phyloP scores from a whole-genome alignment of 2,329 filamentous ascomycete species.

The Colletotrichum lini region DNA sequence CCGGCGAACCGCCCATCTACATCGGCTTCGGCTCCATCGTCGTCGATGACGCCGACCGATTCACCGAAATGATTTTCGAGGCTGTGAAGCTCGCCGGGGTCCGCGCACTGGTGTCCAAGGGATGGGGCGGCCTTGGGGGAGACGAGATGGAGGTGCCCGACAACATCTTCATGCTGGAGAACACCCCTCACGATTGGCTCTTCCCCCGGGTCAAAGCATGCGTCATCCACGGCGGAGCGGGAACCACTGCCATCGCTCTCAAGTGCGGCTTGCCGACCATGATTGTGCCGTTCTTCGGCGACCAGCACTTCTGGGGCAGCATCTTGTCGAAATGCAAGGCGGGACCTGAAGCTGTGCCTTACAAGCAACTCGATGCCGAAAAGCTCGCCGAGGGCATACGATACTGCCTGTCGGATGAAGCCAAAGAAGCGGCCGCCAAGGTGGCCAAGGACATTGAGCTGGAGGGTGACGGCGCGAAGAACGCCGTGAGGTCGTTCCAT shows the following conservation, averaged over 20 bases:
- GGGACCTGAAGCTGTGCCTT: slow-evolving; percentile 77
- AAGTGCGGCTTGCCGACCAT: slow-evolving; percentile 81
- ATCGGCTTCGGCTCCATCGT: slow-evolving; percentile 85
- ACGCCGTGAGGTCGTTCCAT: slow-evolving; percentile 79
- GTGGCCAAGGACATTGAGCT: slow-evolving; percentile 73
- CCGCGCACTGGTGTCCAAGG: slow-evolving; percentile 80
- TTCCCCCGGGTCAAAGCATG: slow-evolving; percentile 77
- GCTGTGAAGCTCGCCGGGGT: slow-evolving; percentile 77
- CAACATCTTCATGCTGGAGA: slow-evolving; percentile 79
- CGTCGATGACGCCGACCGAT: slow-evolving; percentile 77
- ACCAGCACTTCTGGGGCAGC: slow-evolving; percentile 83
- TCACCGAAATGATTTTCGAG: slow-evolving; percentile 80
- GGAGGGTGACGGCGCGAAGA: slow-evolving; percentile 78
- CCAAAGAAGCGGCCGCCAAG: slow-evolving; percentile 68
- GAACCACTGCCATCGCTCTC: slow-evolving; percentile 81
- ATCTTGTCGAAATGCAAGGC: slow-evolving; percentile 76
- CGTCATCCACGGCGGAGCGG: slow-evolving; percentile 84
- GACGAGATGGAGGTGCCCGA: slow-evolving; percentile 67
- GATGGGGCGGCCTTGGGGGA: slow-evolving; percentile 80
- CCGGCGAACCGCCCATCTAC: slow-evolving; percentile 75
- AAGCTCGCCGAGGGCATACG: slow-evolving; percentile 79
- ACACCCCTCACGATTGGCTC: slow-evolving; percentile 83
- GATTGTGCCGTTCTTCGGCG: slow-evolving; percentile 85
- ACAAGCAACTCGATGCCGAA: slow-evolving; percentile 75
- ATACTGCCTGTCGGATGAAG: slow-evolving; percentile 75